Evolutionary conservation across 768 basidiomycete genomes (phyloP).

Genomic region (Podaxis sp.): DNA sequence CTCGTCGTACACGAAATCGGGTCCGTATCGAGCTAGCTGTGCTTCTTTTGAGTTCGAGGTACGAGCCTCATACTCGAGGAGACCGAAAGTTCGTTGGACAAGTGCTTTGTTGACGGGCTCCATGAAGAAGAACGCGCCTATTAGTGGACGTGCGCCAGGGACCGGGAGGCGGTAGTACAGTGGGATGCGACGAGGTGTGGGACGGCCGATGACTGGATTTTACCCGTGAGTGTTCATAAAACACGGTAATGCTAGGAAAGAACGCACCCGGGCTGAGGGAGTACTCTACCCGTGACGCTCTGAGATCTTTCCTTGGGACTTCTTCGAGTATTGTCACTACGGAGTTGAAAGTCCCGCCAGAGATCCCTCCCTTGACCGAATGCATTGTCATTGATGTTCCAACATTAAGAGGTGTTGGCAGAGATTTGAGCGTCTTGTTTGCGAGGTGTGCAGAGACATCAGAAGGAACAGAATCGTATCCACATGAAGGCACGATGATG

Average conservation of each 20-base stretch:
- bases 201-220: not conserved
- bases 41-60: constrained; percentile 21
- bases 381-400: constrained; percentile 60
- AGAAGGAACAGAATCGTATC: constrained; percentile 76
- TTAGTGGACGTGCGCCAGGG: constrained; percentile 31
- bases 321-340: constrained; percentile 36
- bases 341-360: constrained; percentile 64
- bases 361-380: constrained; percentile 45
- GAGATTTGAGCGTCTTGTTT: constrained; percentile 63
- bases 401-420: constrained; percentile 30
- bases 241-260: not conserved
- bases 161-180: constrained; percentile 38
- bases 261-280: constrained; percentile 43
- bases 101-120: constrained; percentile 36
- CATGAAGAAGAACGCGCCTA: constrained; percentile 44
- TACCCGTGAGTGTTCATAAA: not conserved
- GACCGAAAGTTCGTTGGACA: constrained; percentile 48
- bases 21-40: constrained; percentile 53
- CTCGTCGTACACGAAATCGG: constrained; percentile 76
- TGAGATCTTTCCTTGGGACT: constrained; percentile 34
- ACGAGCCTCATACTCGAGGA: constrained; percentile 36
- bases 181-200: not conserved
- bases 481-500: constrained; percentile 78
- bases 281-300: constrained; percentile 31
- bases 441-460: constrained; percentile 71